Percentiles rank a stretch among this genome's conserved stretches.
Evolutionary conservation across 2,329 filamentous ascomycete species (phyloP).

Genomic region (Botryotinia narcissicola): DNA sequence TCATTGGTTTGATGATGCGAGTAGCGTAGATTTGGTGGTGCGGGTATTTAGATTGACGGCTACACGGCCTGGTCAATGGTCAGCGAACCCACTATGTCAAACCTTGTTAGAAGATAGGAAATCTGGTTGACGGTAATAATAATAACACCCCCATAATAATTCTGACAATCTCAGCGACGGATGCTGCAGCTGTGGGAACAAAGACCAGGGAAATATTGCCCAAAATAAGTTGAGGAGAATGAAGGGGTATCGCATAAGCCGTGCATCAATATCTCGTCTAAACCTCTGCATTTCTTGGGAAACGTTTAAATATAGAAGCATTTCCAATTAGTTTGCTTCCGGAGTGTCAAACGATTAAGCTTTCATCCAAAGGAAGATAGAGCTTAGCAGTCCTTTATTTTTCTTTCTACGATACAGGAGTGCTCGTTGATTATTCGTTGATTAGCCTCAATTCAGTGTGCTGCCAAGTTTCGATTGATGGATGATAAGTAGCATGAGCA

Average conservation of each 20-base stretch:
- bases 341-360: not conserved
- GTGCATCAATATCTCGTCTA: constrained; percentile 3
- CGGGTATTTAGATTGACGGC: not conserved
- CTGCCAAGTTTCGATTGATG: not conserved
- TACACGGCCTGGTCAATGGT: constrained; percentile 7
- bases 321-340: not conserved
- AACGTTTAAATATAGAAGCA: not conserved
- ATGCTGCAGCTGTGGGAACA: not conserved
- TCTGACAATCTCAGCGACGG: not conserved
- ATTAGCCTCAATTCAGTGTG: not conserved
- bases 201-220: not conserved
- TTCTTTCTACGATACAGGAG: too few relatives aligned
- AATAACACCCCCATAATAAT: not conserved
- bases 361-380: not conserved
- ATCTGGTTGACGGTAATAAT: constrained; percentile 2
- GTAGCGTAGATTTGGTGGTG: not conserved
- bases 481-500: not conserved
- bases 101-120: constrained; percentile 1
- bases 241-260: not conserved
- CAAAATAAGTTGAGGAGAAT: not conserved
- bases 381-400: not conserved
- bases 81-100: not conserved
- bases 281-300: constrained; percentile 3
- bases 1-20: constrained; percentile 5
- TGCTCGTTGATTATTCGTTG: not conserved